These are phyloP conservation scores for Corchorus olitorius DNA, from an alignment of 345 rosid species.

Conservation along the genomic window DNA sequence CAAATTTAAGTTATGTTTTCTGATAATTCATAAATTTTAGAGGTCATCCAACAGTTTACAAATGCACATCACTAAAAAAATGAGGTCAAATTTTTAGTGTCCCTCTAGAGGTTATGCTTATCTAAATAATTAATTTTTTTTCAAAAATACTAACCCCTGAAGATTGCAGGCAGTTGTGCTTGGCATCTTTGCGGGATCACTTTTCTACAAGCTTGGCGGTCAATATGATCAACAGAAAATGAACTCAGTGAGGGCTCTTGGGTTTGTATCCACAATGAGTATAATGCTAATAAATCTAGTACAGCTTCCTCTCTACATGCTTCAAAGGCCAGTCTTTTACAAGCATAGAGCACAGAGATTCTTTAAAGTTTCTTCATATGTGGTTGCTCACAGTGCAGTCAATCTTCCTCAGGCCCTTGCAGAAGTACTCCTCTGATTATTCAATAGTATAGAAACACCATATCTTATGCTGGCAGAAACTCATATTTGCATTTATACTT, in stretches of 20 bases:
- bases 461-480: slow-evolving; percentile 2
- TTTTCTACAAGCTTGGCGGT: slow-evolving; percentile 36
- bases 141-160: neutral
- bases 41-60: no score
- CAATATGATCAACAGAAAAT: slow-evolving; percentile 38
- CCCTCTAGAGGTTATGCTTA: neutral
- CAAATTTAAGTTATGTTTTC: neutral
- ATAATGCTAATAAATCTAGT: slow-evolving; percentile 42
- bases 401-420: slow-evolving; percentile 38
- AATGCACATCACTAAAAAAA: neutral
- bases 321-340: slow-evolving; percentile 38
- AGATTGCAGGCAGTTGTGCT: slow-evolving; percentile 34
- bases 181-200: slow-evolving; percentile 32
- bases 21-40: neutral
- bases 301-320: slow-evolving; percentile 41
- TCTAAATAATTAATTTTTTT: neutral
- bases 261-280: slow-evolving; percentile 38
- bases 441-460: no score
- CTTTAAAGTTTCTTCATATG: slow-evolving; percentile 38
- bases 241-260: slow-evolving; percentile 43
- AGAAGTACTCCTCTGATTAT: slow-evolving; percentile 23
- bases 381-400: slow-evolving; percentile 37
- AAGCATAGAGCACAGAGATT: slow-evolving; percentile 39
- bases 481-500: slow-evolving; percentile 15
- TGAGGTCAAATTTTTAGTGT: neutral